phyloP scores from a whole-genome alignment of 129 eudicot genomes.

The Deinandra increscens region DNA sequence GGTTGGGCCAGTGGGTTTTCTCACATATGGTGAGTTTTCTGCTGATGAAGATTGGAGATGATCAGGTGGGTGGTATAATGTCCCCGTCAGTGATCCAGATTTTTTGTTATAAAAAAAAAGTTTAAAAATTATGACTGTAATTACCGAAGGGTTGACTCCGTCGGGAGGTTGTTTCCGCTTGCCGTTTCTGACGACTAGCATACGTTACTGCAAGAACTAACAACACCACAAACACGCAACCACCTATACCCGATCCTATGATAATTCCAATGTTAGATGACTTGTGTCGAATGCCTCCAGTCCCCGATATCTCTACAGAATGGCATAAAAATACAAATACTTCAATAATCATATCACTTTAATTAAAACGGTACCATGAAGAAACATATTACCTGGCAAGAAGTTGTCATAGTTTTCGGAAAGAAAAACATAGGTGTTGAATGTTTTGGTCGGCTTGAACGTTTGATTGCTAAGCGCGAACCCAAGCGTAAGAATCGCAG shows the following conservation, averaged over 20 bases:
- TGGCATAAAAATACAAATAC: too few species aligned
- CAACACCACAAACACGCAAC: not conserved
- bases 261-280: not conserved
- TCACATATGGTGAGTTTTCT: too few species aligned
- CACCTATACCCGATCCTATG: not conserved
- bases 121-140: not conserved
- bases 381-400: slow-evolving; percentile 27
- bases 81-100: too few species aligned
- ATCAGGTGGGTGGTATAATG: too few species aligned
- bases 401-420: slow-evolving; percentile 32
- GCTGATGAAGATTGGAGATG: too few species aligned
- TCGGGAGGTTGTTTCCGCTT: not conserved
- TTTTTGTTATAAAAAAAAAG: too few species aligned
- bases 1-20: too few species aligned
- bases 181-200: not conserved
- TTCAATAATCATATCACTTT: too few species aligned
- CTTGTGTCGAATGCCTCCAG: too few species aligned
- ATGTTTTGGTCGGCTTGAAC: slow-evolving; percentile 31
- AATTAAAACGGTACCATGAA: too few species aligned
- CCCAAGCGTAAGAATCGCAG: slow-evolving; percentile 41
- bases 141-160: not conserved
- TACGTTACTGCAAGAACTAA: not conserved
- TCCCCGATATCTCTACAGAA: too few species aligned
- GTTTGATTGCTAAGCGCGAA: slow-evolving; percentile 51
- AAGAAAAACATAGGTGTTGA: slow-evolving; percentile 49